phyloP scores from a whole-genome alignment of 2,329 filamentous ascomycete species.

The Trichoderma hamatum region DNA sequence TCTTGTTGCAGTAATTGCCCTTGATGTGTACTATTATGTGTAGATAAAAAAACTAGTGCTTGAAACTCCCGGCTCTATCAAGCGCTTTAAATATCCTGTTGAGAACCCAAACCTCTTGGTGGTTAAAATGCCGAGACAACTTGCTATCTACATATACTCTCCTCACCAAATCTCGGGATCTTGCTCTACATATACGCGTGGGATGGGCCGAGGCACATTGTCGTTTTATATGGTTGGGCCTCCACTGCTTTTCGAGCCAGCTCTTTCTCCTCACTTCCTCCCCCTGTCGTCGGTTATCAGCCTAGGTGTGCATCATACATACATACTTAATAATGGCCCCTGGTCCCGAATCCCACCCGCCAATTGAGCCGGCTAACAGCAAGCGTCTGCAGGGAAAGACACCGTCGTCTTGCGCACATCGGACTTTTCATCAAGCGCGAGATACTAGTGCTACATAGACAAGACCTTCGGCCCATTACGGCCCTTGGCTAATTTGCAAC shows the following conservation, averaged over 20 bases:
- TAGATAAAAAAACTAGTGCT: background rate
- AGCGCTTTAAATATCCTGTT: background rate
- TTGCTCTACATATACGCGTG: background rate
- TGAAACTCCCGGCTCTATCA: background rate
- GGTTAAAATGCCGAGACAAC: background rate
- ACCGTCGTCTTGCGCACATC: background rate
- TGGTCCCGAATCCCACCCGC: background rate
- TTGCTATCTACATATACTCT: background rate
- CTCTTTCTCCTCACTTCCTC: background rate
- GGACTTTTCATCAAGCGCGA: background rate
- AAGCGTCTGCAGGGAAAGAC: background rate
- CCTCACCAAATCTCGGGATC: background rate
- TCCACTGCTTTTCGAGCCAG: background rate
- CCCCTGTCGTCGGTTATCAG: background rate
- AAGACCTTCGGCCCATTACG: background rate
- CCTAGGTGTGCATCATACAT: background rate
- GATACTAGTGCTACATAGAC: background rate
- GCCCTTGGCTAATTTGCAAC: background rate
- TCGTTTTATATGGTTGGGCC: background rate
- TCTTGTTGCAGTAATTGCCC: background rate
- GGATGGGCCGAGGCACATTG: background rate
- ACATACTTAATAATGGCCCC: background rate
- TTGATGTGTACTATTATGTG: background rate
- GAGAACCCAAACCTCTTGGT: background rate
- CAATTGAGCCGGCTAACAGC: background rate